Evolutionary conservation across 2,329 filamentous ascomycete genomes (phyloP).

Genomic region (Hymenoscyphus scutula): DNA sequence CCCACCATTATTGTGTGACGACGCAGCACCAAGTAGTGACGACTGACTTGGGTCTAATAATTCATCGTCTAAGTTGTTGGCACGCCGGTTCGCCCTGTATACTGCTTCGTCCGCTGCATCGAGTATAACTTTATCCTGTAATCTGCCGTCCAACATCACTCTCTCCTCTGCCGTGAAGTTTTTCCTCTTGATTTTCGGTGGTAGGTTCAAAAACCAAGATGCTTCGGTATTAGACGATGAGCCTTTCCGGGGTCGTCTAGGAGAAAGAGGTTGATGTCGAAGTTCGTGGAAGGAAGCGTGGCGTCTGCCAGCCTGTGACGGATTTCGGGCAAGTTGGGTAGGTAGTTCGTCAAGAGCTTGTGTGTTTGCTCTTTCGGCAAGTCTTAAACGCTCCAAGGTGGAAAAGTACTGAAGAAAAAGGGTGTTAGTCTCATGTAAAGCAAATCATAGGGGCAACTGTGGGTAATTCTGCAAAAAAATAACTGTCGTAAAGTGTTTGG

Average conservation of each 20-base stretch:
- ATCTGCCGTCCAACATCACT: conserved; percentile 53
- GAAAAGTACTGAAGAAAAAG: conserved; percentile 63
- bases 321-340: conserved; percentile 29
- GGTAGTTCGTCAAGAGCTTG: conserved; percentile 33
- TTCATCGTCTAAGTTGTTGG: conserved; percentile 32
- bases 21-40: conserved; percentile 16
- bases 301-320: conserved; percentile 31
- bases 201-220: conserved; percentile 67
- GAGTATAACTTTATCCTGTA: conserved; percentile 51
- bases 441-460: conserved; percentile 3
- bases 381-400: conserved; percentile 65
- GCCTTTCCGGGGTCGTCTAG: conserved; percentile 32
- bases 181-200: conserved; percentile 69
- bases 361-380: conserved; percentile 51
- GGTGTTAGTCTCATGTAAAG: conserved; percentile 2
- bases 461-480: conserved; percentile 2
- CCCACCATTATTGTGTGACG: conserved; percentile 8
- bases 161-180: conserved; percentile 73
- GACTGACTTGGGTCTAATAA: neutral
- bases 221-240: conserved; percentile 53
- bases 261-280: conserved; percentile 28
- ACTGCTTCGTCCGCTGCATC: conserved; percentile 59
- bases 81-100: conserved; percentile 46
- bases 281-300: conserved; percentile 29
- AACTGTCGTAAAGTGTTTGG: conserved; percentile 9